Percentiles rank a stretch among this genome's conserved stretches.
Conservation (phyloP, 2,329 filamentous ascomycete species). For the Coniochaeta ligniaria region DNA sequence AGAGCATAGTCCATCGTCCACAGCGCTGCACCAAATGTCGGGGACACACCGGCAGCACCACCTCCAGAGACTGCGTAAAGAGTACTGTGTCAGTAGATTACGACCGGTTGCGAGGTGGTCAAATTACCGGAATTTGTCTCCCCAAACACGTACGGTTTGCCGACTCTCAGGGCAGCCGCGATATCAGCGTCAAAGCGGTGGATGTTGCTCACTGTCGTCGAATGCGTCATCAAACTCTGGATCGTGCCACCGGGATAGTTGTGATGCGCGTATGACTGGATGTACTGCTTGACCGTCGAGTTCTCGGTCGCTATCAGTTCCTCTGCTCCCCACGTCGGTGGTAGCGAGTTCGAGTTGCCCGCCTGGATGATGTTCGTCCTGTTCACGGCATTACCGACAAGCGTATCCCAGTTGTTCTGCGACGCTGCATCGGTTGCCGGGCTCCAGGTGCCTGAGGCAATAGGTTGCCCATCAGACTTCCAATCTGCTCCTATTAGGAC, state of each 20-base stretch:
- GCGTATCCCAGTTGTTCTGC: slow-evolving; percentile 29
- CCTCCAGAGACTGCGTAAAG: slow-evolving; percentile 24
- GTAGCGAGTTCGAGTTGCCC: slow-evolving; percentile 29
- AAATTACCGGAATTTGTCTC: slow-evolving; percentile 40
- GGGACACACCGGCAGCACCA: slow-evolving; percentile 29
- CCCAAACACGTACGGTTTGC: slow-evolving; percentile 38
- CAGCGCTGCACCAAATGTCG: slow-evolving; percentile 39
- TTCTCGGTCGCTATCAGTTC: slow-evolving; percentile 30
- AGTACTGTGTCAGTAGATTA: background rate
- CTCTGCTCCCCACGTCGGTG: slow-evolving; percentile 28
- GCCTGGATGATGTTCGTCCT: slow-evolving; percentile 29
- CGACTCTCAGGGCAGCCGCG: slow-evolving; percentile 25
- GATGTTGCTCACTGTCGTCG: slow-evolving; percentile 29
- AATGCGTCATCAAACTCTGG: slow-evolving; percentile 35
- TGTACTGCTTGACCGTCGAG: slow-evolving; percentile 26
- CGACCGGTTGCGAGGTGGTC: background rate
- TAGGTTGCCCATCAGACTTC: slow-evolving; percentile 25
- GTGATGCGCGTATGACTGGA: slow-evolving; percentile 36
- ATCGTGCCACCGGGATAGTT: slow-evolving; percentile 39
- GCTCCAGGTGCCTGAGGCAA: slow-evolving; percentile 27
- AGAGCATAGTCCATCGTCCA: slow-evolving; percentile 43
- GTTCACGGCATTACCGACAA: slow-evolving; percentile 25
- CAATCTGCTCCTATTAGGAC: slow-evolving; percentile 20
- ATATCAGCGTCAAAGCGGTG: slow-evolving; percentile 31
- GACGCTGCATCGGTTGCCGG: slow-evolving; percentile 28